Base-by-base conservation (phyloP, 2,329 filamentous ascomycete genomes). In the Exophiala sideris region DNA sequence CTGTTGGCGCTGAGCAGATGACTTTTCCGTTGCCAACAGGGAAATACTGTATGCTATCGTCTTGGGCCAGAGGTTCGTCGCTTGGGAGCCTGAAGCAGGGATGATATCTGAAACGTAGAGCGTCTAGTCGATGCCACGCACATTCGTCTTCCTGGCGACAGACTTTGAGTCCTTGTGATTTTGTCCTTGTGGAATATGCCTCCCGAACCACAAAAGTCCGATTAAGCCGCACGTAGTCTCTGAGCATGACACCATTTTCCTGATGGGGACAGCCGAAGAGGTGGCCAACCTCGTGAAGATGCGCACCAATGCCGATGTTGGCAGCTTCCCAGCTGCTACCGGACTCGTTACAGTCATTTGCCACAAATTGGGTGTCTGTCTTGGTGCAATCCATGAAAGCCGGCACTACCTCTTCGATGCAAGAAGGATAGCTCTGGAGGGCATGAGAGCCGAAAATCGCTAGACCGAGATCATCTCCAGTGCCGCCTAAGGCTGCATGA, bases 271-370 rank as follows among this genome's bases (percentile, higher is more conserved):
- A 95, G 46, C 92, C 92, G 62, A 97, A 88, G 18, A 96, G 72
- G 72, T 95, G 92, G 3, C 92, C 92, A 0, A 87, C 87, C 71
- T 96, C 91, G 70, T 95, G 92, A 45, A 97, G 72, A 70, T 97
- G 92, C 8, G 90, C 91, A 6, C 92, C 92, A 60, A 97, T 95
- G 29, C 91, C 91, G 57, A 96, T 87, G 64, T 92, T 95, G 21
- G 89, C 91, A n/a, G 91, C 85, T 69, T 97, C 92, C 92, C 92
- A 97, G 44, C 85, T 94, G 67, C 89, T 95, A 20, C 91, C 91
- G 5, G 86, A 86, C 62, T 96, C 89, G 63, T 88, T 87, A 69
- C 85, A 89, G 68, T 95, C 89, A 65, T 96, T 96, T 12, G 88
- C 87, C 35, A 96, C 84, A 63, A 82, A 81, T 36, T 83, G 81